Conservation (phyloP, 1,284 basidiomycete species). For the Grifola frondosa region DNA sequence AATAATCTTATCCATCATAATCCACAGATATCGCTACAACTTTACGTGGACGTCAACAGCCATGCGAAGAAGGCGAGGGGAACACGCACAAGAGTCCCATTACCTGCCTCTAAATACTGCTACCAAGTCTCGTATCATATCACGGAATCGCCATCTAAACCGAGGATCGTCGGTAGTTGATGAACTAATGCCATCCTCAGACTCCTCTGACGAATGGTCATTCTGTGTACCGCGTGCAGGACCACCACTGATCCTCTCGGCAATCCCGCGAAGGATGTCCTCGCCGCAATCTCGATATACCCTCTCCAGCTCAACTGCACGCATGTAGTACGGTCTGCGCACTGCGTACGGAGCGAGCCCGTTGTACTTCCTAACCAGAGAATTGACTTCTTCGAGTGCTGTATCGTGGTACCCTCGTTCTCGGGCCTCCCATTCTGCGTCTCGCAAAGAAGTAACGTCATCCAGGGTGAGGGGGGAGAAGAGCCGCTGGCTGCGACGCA, state of each 20-base stretch:
- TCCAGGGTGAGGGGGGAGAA: constrained; percentile 45
- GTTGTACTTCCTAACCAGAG: constrained; percentile 77
- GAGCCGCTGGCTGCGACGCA: constrained; percentile 41
- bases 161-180: constrained; percentile 2
- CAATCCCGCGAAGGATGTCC: constrained; percentile 50
- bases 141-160: constrained; percentile 14
- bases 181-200: constrained; percentile 9
- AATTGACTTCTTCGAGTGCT: constrained; percentile 71
- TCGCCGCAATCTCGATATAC: constrained; percentile 53
- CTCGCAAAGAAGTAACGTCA: constrained; percentile 52
- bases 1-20: background rate
- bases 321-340: constrained; percentile 57
- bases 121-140: constrained; percentile 30
- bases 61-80: constrained; percentile 1
- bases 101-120: constrained; percentile 17
- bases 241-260: constrained; percentile 22
- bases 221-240: constrained; percentile 6
- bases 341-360: constrained; percentile 75
- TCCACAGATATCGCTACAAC: background rate
- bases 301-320: constrained; percentile 57
- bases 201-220: constrained; percentile 4
- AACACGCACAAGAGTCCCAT: constrained; percentile 4
- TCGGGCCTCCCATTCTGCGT: constrained; percentile 71
- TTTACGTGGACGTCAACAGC: background rate
- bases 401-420: constrained; percentile 73